Evolutionary conservation across 106 monocot genomes (phyloP).

Genomic region (Dendrobium huoshanense): DNA sequence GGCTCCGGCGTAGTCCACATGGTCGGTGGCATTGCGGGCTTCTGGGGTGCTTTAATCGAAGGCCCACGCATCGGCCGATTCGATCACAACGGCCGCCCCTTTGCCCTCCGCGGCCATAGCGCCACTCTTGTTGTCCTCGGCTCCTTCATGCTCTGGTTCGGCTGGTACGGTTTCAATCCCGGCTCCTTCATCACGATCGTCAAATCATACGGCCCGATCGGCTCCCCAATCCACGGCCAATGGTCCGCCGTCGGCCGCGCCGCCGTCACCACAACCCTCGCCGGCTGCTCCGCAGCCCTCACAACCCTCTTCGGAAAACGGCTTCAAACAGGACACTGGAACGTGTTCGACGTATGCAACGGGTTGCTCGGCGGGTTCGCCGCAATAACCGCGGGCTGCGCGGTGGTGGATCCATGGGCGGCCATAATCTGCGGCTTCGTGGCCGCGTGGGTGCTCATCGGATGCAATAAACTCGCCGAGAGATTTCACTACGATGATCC

Average conservation of each 20-base stretch:
- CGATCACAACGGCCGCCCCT: slow-evolving; percentile 15
- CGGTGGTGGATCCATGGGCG: slow-evolving; percentile 41
- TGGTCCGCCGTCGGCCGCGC: slow-evolving; percentile 22
- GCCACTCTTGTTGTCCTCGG: slow-evolving; percentile 19
- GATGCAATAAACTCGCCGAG: slow-evolving; percentile 24
- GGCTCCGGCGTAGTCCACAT: slow-evolving; percentile 16
- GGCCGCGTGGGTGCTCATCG: slow-evolving; percentile 31
- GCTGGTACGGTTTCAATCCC: slow-evolving; percentile 14
- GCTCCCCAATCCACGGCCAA: slow-evolving; percentile 7
- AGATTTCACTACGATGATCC: slow-evolving; percentile 29
- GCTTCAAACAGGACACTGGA: slow-evolving; percentile 20
- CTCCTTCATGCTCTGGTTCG: slow-evolving; percentile 33
- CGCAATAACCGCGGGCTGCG: slow-evolving; percentile 34
- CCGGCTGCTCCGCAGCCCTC: slow-evolving; percentile 26
- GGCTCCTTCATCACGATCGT: slow-evolving; percentile 23
- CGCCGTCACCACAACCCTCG: slow-evolving; percentile 33
- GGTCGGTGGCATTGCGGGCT: slow-evolving; percentile 12
- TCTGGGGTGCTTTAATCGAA: slow-evolving; percentile 13
- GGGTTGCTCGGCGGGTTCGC: slow-evolving; percentile 39
- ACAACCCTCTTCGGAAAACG: slow-evolving; percentile 35
- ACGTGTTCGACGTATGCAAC: slow-evolving; percentile 38
- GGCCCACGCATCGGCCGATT: slow-evolving; percentile 20
- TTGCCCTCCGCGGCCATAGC: slow-evolving; percentile 16
- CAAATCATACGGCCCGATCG: slow-evolving; percentile 16
- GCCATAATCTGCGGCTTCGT: slow-evolving; percentile 32